Evolutionary conservation across 1,284 basidiomycete species (phyloP).

Genomic region (Cerioporus squamosus): DNA sequence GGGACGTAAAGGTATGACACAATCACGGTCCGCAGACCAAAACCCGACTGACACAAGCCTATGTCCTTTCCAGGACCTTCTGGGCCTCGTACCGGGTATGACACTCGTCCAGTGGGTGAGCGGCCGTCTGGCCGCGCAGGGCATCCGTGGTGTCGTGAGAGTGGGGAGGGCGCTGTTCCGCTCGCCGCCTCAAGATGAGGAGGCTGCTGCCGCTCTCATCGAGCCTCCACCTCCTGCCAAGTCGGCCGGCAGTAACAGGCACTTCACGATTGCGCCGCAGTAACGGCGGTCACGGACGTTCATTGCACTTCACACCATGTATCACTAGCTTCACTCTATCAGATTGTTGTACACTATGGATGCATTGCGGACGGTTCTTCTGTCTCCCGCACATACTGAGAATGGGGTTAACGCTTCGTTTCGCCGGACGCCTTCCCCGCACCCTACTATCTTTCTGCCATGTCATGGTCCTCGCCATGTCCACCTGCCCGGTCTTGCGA

Average conservation of each 20-base stretch:
- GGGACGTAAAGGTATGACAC: conserved; percentile 54
- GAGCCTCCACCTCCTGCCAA: conserved; percentile 6
- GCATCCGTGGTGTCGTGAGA: conserved; percentile 43
- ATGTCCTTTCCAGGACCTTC: conserved; percentile 52
- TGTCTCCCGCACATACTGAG: no score
- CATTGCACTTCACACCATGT: background rate
- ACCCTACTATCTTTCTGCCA: no score
- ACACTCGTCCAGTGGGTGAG: conserved; percentile 68
- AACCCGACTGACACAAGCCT: background rate
- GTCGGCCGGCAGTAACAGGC: conserved; percentile 3
- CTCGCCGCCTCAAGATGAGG: conserved; percentile 21
- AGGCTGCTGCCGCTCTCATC: conserved; percentile 18
- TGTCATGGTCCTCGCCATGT: no score
- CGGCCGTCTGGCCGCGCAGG: conserved; percentile 59
- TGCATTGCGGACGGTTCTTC: background rate
- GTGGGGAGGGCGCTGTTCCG: conserved; percentile 29
- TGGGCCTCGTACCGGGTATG: conserved; percentile 70
- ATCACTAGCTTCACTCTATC: background rate
- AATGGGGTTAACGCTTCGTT: no score
- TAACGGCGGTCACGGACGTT: background rate
- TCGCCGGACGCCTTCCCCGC: no score
- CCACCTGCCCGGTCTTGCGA: no score
- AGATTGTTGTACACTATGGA: background rate
- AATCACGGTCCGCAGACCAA: no score
- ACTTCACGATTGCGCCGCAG: conserved; percentile 6